phyloP scores from a whole-genome alignment of 768 basidiomycete species.

The Tricholoma sp. region DNA sequence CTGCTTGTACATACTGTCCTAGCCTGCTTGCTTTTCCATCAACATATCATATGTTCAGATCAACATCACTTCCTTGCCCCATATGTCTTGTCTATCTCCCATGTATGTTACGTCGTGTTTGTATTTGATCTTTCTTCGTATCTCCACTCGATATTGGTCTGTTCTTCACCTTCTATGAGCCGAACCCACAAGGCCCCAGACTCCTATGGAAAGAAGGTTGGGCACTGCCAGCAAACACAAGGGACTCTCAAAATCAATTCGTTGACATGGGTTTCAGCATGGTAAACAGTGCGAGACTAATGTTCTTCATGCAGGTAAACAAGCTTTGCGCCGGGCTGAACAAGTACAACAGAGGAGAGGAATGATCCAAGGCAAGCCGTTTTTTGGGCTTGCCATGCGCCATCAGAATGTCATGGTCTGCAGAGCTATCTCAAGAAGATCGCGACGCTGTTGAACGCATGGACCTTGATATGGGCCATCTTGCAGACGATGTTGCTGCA shows the following conservation, averaged over 20 bases:
- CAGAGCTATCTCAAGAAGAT: conserved; percentile 4
- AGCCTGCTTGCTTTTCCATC: not conserved
- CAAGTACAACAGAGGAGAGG: not conserved
- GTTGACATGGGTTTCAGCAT: not conserved
- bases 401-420: not conserved
- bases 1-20: not conserved
- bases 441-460: conserved; percentile 2
- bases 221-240: not conserved
- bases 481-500: conserved; percentile 6
- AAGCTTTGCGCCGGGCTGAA: not conserved
- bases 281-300: not conserved
- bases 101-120: too few relatives aligned
- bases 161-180: too few relatives aligned
- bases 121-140: not conserved
- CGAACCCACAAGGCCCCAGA: not conserved
- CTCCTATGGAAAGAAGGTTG: not conserved
- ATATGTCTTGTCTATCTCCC: not conserved
- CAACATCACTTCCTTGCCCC: not conserved
- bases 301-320: conserved; percentile 4
- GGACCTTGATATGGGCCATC: conserved; percentile 6
- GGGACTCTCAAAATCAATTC: not conserved
- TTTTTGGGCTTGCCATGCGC: not conserved
- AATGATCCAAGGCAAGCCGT: conserved; percentile 3
- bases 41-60: not conserved
- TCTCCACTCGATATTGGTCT: not conserved